A percentile compares a stretch with the other conserved stretches of the same genome.
phyloP scores from a whole-genome alignment of 2,329 filamentous ascomycete genomes.

The Phyllachora maydis region DNA sequence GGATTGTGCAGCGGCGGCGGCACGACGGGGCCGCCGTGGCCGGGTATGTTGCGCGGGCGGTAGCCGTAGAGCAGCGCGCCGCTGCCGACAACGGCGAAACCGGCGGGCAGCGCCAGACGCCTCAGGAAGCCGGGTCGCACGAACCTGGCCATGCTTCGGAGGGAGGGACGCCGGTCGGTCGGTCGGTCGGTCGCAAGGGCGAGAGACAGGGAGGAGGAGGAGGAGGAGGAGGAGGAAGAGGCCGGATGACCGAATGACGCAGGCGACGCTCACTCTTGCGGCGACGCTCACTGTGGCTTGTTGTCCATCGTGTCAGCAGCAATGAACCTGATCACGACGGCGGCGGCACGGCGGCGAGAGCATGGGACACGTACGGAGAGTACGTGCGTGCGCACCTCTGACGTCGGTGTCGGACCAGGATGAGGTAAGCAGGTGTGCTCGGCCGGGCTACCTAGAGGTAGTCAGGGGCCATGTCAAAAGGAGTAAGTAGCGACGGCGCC shows the following conservation, averaged over 20 bases:
- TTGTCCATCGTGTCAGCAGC: too few species aligned
- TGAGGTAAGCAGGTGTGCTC: too few species aligned
- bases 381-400: too few species aligned
- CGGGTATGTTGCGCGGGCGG: slow-evolving; percentile 52
- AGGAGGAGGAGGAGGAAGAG: neutral
- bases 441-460: too few species aligned
- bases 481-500: too few species aligned
- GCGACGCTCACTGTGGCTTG: too few species aligned
- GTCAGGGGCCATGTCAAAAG: too few species aligned
- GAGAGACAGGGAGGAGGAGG: neutral
- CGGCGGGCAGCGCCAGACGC: slow-evolving; percentile 20
- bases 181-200: neutral
- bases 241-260: slow-evolving; percentile 5
- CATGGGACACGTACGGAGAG: too few species aligned
- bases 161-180: neutral
- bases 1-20: slow-evolving; percentile 50
- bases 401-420: too few species aligned
- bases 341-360: too few species aligned
- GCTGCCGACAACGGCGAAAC: slow-evolving; percentile 18
- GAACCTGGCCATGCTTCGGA: slow-evolving; percentile 9
- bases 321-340: too few species aligned
- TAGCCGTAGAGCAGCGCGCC: slow-evolving; percentile 31
- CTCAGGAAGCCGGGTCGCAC: slow-evolving; percentile 13
- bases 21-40: slow-evolving; percentile 44
- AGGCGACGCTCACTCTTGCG: too few species aligned